Evolutionary conservation across 2,329 filamentous ascomycete genomes (phyloP).

Genomic region (Penicillium crustosum): DNA sequence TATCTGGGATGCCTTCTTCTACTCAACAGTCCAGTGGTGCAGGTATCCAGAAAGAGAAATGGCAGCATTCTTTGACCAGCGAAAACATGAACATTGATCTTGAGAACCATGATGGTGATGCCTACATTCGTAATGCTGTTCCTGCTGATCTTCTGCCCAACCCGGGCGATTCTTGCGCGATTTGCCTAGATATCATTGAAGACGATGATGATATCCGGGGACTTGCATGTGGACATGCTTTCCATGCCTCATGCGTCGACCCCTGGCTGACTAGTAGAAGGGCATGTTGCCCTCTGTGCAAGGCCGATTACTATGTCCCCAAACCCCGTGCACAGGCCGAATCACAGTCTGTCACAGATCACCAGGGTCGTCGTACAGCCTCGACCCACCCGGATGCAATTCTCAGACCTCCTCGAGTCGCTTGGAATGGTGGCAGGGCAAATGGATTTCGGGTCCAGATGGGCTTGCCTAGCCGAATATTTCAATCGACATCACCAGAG

Average conservation of each 20-base stretch:
- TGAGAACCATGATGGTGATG: conserved; percentile 65
- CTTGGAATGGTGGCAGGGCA: conserved; percentile 34
- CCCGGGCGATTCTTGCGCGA: conserved; percentile 90
- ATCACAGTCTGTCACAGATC: conserved; percentile 29
- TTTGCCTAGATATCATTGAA: conserved; percentile 91
- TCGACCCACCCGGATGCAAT: conserved; percentile 27
- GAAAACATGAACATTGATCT: conserved; percentile 60
- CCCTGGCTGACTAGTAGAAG: conserved; percentile 93
- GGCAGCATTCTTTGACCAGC: conserved; percentile 28
- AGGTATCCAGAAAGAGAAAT: conserved; percentile 17
- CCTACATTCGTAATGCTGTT: conserved; percentile 77
- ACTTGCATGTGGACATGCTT: conserved; percentile 93
- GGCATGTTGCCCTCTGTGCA: conserved; percentile 95
- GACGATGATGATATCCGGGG: conserved; percentile 95
- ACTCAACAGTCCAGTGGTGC: conserved; percentile 2
- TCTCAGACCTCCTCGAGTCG: conserved; percentile 35
- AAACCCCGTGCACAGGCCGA: conserved; percentile 71
- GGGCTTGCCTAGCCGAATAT: conserved; percentile 39
- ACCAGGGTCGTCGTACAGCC: conserved; percentile 30
- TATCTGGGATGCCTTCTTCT: neutral
- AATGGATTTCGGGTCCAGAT: conserved; percentile 37
- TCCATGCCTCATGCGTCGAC: conserved; percentile 93
- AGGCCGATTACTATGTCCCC: conserved; percentile 94
- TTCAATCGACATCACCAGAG: conserved; percentile 30
- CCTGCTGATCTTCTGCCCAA: conserved; percentile 77